These are phyloP conservation scores for Pythium biforme DNA, from an alignment of 352 stramenopile genomes.

Conservation along the genomic window DNA sequence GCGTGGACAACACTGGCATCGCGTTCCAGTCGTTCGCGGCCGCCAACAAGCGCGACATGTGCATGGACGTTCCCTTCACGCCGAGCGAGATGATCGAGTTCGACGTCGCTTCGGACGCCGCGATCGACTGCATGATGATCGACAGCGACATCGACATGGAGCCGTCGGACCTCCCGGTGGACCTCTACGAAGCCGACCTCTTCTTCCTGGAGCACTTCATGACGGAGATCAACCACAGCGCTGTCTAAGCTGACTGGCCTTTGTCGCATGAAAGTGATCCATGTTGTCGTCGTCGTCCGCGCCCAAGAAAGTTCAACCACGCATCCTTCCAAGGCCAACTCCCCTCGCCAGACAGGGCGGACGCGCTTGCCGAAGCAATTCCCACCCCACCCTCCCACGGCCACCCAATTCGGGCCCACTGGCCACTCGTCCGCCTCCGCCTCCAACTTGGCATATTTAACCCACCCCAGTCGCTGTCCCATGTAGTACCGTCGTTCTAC, in stretches of 20 bases:
- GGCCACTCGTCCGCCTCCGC: neutral
- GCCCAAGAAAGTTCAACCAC: conserved; percentile 6
- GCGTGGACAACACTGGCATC: conserved; percentile 40
- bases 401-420: neutral
- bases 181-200: conserved; percentile 74
- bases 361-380: neutral
- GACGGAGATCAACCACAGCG: conserved; percentile 60
- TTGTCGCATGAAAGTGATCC: conserved; percentile 12
- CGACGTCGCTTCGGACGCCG: conserved; percentile 65
- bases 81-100: conserved; percentile 42
- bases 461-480: neutral
- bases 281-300: conserved; percentile 5
- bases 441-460: conserved; percentile 19
- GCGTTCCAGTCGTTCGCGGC: conserved; percentile 12
- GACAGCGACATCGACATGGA: conserved; percentile 74
- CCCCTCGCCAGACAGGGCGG: conserved; percentile 14
- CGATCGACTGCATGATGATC: conserved; percentile 78
- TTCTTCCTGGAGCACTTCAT: conserved; percentile 85
- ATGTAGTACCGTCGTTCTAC: neutral
- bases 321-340: too few species aligned
- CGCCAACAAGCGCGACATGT: conserved; percentile 39
- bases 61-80: conserved; percentile 54
- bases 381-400: neutral
- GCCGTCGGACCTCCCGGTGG: conserved; percentile 67
- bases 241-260: conserved; percentile 24